A percentile compares a stretch with the other conserved stretches of the same genome.
Evolutionary conservation across 805 yeast genomes (phyloP).

Genomic region (Suhomyces prunicola): DNA sequence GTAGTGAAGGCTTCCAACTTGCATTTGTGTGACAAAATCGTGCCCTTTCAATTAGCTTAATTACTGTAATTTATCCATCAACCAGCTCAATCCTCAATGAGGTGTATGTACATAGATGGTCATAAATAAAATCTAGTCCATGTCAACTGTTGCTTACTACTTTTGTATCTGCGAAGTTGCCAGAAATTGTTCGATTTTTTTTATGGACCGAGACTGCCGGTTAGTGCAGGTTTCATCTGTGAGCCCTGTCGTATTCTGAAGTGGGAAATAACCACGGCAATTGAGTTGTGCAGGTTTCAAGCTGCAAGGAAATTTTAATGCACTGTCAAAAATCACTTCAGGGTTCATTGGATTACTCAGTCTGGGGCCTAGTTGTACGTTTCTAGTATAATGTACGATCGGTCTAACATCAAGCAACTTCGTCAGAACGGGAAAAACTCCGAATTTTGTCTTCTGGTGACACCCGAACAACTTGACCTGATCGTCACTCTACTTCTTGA

Average conservation of each 20-base stretch:
- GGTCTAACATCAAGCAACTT: background rate
- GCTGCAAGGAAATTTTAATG: background rate
- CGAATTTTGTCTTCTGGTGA: conserved; percentile 12
- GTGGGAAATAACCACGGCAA: background rate
- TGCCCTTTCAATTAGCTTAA: background rate
- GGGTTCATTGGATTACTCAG: background rate
- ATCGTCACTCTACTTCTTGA: conserved; percentile 4
- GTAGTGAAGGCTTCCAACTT: conserved; percentile 12
- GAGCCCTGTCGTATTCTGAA: background rate
- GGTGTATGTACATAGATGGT: background rate
- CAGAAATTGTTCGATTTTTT: background rate
- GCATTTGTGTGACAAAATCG: conserved; percentile 6
- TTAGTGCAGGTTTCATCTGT: background rate
- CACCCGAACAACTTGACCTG: conserved; percentile 1
- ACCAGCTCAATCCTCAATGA: background rate
- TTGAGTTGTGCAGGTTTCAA: background rate
- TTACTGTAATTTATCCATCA: background rate
- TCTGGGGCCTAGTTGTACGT: background rate
- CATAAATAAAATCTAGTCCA: background rate
- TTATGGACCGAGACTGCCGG: background rate
- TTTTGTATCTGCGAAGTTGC: background rate
- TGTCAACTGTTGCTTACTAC: no score
- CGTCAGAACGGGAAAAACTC: conserved; percentile 7
- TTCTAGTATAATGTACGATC: background rate
- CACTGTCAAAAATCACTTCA: background rate